Percentiles rank a stretch among this genome's conserved stretches.
These are phyloP conservation scores for Diaporthe destruens DNA, from an alignment of 2,329 filamentous ascomycete genomes.

Conservation along the genomic window DNA sequence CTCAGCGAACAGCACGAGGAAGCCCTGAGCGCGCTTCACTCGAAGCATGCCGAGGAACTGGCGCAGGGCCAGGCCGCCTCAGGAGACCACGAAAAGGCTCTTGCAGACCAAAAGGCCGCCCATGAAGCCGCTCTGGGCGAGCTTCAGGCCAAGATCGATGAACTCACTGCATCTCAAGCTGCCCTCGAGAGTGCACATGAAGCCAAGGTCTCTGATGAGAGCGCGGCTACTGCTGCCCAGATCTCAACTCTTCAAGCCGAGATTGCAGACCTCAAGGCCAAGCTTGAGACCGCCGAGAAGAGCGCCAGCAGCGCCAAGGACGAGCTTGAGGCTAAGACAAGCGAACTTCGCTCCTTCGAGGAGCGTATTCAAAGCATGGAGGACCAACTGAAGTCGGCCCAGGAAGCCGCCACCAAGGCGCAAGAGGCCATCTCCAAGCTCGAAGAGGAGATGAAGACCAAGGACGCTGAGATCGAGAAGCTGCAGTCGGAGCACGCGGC, in stretches of 20 bases:
- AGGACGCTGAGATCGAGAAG: constrained; percentile 63
- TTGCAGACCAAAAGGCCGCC: constrained; percentile 63
- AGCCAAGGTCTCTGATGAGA: constrained; percentile 59
- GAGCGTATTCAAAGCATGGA: constrained; percentile 58
- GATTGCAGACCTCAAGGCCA: constrained; percentile 63
- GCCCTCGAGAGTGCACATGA: constrained; percentile 60
- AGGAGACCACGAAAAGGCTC: constrained; percentile 61
- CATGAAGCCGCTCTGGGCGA: constrained; percentile 63
- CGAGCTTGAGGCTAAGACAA: constrained; percentile 59
- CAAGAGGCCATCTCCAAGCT: constrained; percentile 62
- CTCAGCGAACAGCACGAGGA: constrained; percentile 64
- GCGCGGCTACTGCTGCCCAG: constrained; percentile 59
- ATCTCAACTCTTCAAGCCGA: constrained; percentile 66
- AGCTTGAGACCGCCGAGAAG: constrained; percentile 62
- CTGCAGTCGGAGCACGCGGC: constrained; percentile 63
- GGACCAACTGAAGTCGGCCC: constrained; percentile 60
- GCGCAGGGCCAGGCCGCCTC: constrained; percentile 59
- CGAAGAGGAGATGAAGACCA: constrained; percentile 60
- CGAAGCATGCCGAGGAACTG: constrained; percentile 65
- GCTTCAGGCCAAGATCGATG: constrained; percentile 68
- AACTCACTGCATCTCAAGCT: constrained; percentile 62
- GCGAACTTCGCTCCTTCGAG: constrained; percentile 55
- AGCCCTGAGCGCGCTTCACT: constrained; percentile 63
- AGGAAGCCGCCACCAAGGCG: constrained; percentile 56
- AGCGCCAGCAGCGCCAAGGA: constrained; percentile 57